Percentiles rank a stretch among this genome's conserved stretches.
Conservation (phyloP, 257 asterid species). For the Catharanthus roseus region DNA sequence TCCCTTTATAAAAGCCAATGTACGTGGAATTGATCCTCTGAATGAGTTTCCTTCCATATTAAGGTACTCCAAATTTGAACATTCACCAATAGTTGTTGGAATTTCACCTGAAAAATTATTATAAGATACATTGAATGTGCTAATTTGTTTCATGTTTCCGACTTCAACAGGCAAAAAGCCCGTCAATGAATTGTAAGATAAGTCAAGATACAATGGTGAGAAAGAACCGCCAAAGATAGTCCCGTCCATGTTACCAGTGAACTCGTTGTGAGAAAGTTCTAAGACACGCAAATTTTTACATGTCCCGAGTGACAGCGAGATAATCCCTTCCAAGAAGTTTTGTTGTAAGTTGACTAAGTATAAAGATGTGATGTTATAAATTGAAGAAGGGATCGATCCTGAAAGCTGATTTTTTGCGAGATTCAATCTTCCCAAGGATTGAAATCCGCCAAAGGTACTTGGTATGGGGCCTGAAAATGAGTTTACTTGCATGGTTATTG, state of each 20-base stretch:
- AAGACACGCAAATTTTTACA: constrained; percentile 14
- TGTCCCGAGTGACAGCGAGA: constrained; percentile 13
- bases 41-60: constrained; percentile 22
- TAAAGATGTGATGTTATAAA: constrained; percentile 18
- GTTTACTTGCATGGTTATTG: constrained; percentile 3
- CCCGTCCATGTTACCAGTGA: constrained; percentile 20
- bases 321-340: constrained; percentile 20
- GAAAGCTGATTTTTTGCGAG: background rate
- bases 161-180: constrained; percentile 26
- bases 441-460: constrained; percentile 21
- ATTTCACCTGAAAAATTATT: constrained; percentile 25
- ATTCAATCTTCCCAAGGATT: background rate
- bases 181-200: constrained; percentile 17
- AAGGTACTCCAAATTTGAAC: constrained; percentile 20
- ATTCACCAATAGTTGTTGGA: constrained; percentile 19
- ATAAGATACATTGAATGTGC: constrained; percentile 19
- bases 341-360: background rate
- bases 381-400: background rate
- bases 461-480: constrained; percentile 27
- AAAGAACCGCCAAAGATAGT: constrained; percentile 7
- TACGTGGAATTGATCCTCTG: constrained; percentile 17
- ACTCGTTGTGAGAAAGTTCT: constrained; percentile 22
- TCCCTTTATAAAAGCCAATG: constrained; percentile 18
- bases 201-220: constrained; percentile 14
- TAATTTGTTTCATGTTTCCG: constrained; percentile 13